A percentile compares a stretch with the other conserved stretches of the same genome.
Conservation (phyloP, 2,329 filamentous ascomycete species). For the Coniosporium tulheliwenetii region DNA sequence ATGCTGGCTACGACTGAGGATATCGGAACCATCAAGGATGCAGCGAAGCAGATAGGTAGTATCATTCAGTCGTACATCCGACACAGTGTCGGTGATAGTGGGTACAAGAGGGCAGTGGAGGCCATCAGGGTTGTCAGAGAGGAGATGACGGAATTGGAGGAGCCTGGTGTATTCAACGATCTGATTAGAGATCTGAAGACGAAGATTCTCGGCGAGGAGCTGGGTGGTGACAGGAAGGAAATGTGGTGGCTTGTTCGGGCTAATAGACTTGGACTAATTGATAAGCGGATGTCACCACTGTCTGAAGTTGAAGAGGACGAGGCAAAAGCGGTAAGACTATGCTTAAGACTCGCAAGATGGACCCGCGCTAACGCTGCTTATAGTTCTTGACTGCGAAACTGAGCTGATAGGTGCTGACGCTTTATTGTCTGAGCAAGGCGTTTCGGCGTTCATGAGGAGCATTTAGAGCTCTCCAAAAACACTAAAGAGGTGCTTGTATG, state of each 20-base stretch:
- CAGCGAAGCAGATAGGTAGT: constrained; percentile 55
- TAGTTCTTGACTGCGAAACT: too few relatives aligned
- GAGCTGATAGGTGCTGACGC: too few relatives aligned
- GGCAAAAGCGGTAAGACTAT: constrained; percentile 28
- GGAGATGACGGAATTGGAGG: constrained; percentile 59
- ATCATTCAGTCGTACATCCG: constrained; percentile 56
- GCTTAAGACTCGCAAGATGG: too few relatives aligned
- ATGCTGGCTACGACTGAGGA: constrained; percentile 47
- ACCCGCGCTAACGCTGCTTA: too few relatives aligned
- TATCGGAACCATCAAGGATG: constrained; percentile 46
- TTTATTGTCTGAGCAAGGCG: too few relatives aligned
- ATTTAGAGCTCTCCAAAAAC: too few relatives aligned
- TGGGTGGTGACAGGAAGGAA: constrained; percentile 64
- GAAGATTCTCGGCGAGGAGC: constrained; percentile 49
- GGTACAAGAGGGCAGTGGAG: constrained; percentile 62
- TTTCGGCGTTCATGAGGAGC: too few relatives aligned
- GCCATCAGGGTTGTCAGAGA: constrained; percentile 64
- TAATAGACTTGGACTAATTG: constrained; percentile 57
- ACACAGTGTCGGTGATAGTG: constrained; percentile 58
- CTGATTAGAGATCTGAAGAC: constrained; percentile 58
- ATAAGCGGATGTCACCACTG: constrained; percentile 42
- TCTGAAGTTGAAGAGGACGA: constrained; percentile 56
- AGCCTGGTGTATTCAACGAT: constrained; percentile 60
- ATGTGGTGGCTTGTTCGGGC: constrained; percentile 66
- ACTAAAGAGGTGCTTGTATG: too few relatives aligned